phyloP scores from a whole-genome alignment of 495 filamentous ascomycete genomes.

The Neurospora pannonica region DNA sequence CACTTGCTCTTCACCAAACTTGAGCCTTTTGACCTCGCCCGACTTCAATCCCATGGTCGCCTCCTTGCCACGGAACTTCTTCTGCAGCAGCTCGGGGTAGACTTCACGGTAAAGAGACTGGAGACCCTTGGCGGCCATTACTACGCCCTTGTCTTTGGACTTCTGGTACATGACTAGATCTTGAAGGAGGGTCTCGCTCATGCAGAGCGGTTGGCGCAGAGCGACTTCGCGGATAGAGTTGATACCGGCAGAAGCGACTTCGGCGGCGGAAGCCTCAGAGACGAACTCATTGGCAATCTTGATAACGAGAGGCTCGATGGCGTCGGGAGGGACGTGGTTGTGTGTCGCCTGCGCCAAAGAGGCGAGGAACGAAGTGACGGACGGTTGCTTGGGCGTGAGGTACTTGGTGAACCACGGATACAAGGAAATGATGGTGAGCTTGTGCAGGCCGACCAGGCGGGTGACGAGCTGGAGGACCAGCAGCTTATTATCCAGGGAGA shows the following conservation, averaged over 20 bases:
- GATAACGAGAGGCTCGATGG: slow-evolving; percentile 78
- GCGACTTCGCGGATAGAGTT: slow-evolving; percentile 95
- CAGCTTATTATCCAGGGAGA: slow-evolving; percentile 86
- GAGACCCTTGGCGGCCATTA: slow-evolving; percentile 92
- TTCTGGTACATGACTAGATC: slow-evolving; percentile 94
- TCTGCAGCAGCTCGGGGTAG: slow-evolving; percentile 78
- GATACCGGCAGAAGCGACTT: slow-evolving; percentile 86
- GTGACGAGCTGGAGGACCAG: slow-evolving; percentile 81
- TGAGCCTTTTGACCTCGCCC: slow-evolving; percentile 57
- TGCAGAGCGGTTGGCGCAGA: slow-evolving; percentile 81
- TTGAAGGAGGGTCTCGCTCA: slow-evolving; percentile 91
- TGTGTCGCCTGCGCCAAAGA: slow-evolving; percentile 88
- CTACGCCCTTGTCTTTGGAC: slow-evolving; percentile 93
- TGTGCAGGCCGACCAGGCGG: slow-evolving; percentile 85
- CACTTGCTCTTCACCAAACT: slow-evolving; percentile 68
- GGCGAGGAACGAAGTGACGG: slow-evolving; percentile 89
- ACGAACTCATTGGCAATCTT: slow-evolving; percentile 99
- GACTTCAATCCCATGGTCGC: slow-evolving; percentile 73
- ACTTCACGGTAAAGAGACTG: slow-evolving; percentile 85
- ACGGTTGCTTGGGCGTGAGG: slow-evolving; percentile 84
- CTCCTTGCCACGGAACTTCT: slow-evolving; percentile 83
- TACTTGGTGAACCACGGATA: slow-evolving; percentile 80
- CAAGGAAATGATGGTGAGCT: slow-evolving; percentile 50
- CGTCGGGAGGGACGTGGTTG: slow-evolving; percentile 85
- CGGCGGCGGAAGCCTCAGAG: slow-evolving; percentile 80